Percentiles rank a stretch among this genome's conserved stretches.
Evolutionary conservation across 2,329 filamentous ascomycete genomes (phyloP).

Genomic region (Daldinia sp.): DNA sequence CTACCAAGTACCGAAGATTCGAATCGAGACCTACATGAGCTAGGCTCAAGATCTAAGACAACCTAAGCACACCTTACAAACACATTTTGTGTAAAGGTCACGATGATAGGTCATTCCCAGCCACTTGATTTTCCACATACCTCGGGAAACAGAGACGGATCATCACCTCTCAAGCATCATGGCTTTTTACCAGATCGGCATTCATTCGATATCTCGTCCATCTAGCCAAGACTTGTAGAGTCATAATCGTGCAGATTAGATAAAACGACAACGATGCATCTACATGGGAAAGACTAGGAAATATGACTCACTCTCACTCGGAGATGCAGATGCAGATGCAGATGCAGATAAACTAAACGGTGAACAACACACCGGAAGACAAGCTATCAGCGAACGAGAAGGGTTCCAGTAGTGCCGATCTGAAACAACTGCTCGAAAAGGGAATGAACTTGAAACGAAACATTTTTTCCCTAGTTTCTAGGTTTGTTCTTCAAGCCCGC

Average conservation of each 20-base stretch:
- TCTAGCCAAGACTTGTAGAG: background rate
- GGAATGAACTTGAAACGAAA: conserved; percentile 41
- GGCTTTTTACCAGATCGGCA: conserved; percentile 7
- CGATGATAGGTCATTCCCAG: conserved; percentile 22
- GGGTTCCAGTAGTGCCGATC: conserved; percentile 31
- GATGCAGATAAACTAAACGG: conserved; percentile 9
- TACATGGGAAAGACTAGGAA: conserved; percentile 35
- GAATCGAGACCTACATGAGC: background rate
- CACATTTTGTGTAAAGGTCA: conserved; percentile 6
- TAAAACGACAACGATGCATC: conserved; percentile 20
- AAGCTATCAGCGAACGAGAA: conserved; percentile 26
- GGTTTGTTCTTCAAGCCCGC: background rate
- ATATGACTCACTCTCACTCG: conserved; percentile 37
- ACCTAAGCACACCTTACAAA: background rate
- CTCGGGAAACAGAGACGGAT: conserved; percentile 17
- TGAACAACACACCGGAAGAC: background rate
- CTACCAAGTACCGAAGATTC: conserved; percentile 1
- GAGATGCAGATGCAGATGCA: background rate
- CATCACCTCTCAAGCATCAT: conserved; percentile 15
- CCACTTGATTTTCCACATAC: conserved; percentile 31
- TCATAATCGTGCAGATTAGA: conserved; percentile 3
- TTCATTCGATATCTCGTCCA: background rate
- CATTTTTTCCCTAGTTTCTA: conserved; percentile 10
- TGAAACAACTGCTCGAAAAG: conserved; percentile 39
- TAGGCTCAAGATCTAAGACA: conserved; percentile 13